Conservation (phyloP, 495 filamentous ascomycete genomes). For the Podospora fimiseda region DNA sequence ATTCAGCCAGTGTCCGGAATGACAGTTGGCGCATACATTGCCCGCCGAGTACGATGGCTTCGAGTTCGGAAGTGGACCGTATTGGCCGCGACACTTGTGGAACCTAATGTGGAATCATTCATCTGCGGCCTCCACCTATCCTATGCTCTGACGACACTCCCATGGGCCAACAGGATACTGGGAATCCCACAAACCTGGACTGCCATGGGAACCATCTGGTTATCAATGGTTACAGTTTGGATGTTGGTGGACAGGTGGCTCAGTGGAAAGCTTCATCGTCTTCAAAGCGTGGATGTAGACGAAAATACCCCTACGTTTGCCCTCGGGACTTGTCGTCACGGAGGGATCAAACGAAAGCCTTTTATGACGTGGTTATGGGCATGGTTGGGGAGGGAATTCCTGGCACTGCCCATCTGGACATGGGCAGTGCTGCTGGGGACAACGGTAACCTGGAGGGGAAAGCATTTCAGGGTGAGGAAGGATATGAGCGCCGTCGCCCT, state of each 20-base stretch:
- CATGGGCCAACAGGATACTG: constrained; percentile 49
- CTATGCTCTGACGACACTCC: constrained; percentile 68
- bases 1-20: constrained; percentile 84
- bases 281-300: constrained; percentile 62
- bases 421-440: constrained; percentile 79
- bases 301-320: constrained; percentile 69
- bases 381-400: constrained; percentile 77
- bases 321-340: constrained; percentile 33
- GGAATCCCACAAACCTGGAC: constrained; percentile 62
- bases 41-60: constrained; percentile 82
- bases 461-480: constrained; percentile 70
- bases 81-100: constrained; percentile 79
- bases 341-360: constrained; percentile 40
- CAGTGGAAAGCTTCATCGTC: constrained; percentile 66
- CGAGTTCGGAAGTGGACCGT: constrained; percentile 94
- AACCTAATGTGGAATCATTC: constrained; percentile 88
- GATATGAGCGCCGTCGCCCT: constrained; percentile 70
- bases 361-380: constrained; percentile 69
- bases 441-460: constrained; percentile 81
- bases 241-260: constrained; percentile 65
- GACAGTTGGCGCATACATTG: constrained; percentile 72
- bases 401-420: constrained; percentile 83
- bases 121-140: constrained; percentile 74
- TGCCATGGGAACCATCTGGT: constrained; percentile 59
- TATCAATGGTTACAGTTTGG: constrained; percentile 62